A percentile compares a stretch with the other conserved stretches of the same genome.
These are phyloP conservation scores for Ambrosiella beaveri DNA, from an alignment of 2,329 filamentous ascomycete genomes.

Conservation along the genomic window DNA sequence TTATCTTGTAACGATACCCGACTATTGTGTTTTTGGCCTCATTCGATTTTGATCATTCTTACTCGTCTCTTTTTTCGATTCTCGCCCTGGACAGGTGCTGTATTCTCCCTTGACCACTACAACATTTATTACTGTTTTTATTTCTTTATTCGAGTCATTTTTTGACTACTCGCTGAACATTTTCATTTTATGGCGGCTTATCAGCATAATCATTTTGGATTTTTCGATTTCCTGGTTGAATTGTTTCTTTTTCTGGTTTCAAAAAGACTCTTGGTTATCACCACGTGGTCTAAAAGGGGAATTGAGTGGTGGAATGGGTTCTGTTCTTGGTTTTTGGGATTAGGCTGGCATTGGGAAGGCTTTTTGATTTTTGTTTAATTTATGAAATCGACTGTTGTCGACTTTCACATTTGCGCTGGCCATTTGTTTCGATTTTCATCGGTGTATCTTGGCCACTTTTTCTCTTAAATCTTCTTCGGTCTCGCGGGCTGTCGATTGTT, in stretches of 20 bases:
- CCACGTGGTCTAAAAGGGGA: neutral
- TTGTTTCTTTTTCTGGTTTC: neutral
- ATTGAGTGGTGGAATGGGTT: neutral
- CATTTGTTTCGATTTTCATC: neutral
- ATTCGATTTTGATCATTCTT: conserved; percentile 2
- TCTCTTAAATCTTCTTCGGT: neutral
- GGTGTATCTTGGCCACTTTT: neutral
- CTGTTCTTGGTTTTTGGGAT: neutral
- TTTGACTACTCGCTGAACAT: neutral
- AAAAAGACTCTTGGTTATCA: neutral
- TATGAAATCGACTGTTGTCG: neutral
- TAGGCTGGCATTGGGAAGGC: neutral
- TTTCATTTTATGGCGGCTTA: neutral
- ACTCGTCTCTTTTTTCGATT: conserved; percentile 3
- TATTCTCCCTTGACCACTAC: conserved; percentile 1
- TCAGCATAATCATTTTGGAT: neutral
- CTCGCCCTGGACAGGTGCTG: conserved; percentile 2
- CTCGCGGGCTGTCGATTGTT: neutral
- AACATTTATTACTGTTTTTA: conserved; percentile 1
- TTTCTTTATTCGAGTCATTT: neutral
- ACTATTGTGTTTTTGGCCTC: neutral
- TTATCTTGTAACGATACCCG: neutral
- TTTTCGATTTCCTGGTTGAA: neutral
- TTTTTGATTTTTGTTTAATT: neutral
- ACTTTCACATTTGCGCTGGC: neutral